Percentiles rank a stretch among this genome's conserved stretches.
Conservation (phyloP, 2,329 filamentous ascomycete species). For the Cryoendolithus antarcticus region DNA sequence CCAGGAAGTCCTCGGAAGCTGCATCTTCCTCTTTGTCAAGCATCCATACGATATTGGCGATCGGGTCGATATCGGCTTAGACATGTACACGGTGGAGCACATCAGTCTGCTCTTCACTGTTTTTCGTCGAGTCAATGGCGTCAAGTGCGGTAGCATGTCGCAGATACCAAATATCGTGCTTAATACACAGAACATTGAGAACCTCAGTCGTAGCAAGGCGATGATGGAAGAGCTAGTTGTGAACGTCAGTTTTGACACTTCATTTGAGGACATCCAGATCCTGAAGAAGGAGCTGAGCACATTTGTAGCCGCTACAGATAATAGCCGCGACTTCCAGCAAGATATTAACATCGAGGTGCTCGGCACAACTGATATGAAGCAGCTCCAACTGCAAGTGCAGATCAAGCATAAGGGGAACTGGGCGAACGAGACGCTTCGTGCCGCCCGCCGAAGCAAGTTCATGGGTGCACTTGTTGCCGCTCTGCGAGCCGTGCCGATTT, state of each 20-base stretch:
- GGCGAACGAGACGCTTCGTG: conserved; percentile 63
- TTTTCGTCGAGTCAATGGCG: conserved; percentile 70
- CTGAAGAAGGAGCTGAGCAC: conserved; percentile 72
- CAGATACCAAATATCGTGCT: conserved; percentile 84
- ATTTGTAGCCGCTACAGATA: conserved; percentile 74
- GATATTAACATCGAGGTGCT: conserved; percentile 68
- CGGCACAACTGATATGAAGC: conserved; percentile 74
- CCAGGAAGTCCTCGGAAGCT: conserved; percentile 93
- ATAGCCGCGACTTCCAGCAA: conserved; percentile 79
- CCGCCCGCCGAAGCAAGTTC: conserved; percentile 79
- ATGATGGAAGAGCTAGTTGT: conserved; percentile 80
- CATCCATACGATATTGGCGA: conserved; percentile 96
- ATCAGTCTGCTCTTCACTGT: conserved; percentile 90
- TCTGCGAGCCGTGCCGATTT: conserved; percentile 75
- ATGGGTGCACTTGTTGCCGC: conserved; percentile 86
- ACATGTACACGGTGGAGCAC: conserved; percentile 73
- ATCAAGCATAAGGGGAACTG: conserved; percentile 69
- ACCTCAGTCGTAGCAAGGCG: conserved; percentile 76
- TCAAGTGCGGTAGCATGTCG: conserved; percentile 49
- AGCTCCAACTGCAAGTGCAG: conserved; percentile 68
- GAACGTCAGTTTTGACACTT: conserved; percentile 73
- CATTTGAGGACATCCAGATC: conserved; percentile 78
- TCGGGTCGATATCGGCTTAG: conserved; percentile 65
- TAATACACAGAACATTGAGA: conserved; percentile 91
- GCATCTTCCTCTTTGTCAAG: conserved; percentile 98